Evolutionary conservation across 805 yeast species (phyloP).

Genomic region (Ogataea polymorpha): DNA sequence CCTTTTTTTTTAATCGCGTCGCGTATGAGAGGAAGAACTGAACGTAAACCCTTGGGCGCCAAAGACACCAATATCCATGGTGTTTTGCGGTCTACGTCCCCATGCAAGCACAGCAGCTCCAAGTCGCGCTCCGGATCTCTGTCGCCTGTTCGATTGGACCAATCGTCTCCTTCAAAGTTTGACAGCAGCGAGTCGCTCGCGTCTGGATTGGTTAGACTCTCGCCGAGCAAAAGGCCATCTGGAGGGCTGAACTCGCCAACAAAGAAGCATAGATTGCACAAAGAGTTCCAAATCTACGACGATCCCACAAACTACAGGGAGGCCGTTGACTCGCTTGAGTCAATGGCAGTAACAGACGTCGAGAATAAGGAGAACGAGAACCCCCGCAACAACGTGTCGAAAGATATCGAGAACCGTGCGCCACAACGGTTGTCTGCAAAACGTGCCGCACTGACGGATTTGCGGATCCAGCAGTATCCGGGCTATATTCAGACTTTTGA

Average conservation of each 20-base stretch:
- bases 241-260: conserved; percentile 10
- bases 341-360: conserved; percentile 6
- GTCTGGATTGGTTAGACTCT: conserved; percentile 4
- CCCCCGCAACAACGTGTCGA: neutral
- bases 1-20: conserved; percentile 8
- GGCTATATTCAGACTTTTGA: conserved; percentile 16
- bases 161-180: conserved; percentile 6
- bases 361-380: conserved; percentile 17
- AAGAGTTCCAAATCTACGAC: conserved; percentile 21
- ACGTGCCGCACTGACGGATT: conserved; percentile 12
- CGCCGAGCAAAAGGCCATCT: conserved; percentile 15
- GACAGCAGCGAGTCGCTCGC: conserved; percentile 14
- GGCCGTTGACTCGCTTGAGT: conserved; percentile 5
- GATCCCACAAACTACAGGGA: conserved; percentile 16
- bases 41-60: conserved; percentile 10
- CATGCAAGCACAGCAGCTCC: conserved; percentile 5
- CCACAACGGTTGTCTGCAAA: conserved; percentile 1
- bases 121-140: conserved; percentile 8
- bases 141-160: conserved; percentile 6
- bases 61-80: conserved; percentile 13
- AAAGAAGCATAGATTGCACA: conserved; percentile 11
- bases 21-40: conserved; percentile 11
- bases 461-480: conserved; percentile 18
- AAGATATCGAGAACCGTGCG: conserved; percentile 2
- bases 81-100: conserved; percentile 8